Evolutionary conservation across 208 protist species (phyloP).

Genomic region (Trypanosomatidae sp.): DNA sequence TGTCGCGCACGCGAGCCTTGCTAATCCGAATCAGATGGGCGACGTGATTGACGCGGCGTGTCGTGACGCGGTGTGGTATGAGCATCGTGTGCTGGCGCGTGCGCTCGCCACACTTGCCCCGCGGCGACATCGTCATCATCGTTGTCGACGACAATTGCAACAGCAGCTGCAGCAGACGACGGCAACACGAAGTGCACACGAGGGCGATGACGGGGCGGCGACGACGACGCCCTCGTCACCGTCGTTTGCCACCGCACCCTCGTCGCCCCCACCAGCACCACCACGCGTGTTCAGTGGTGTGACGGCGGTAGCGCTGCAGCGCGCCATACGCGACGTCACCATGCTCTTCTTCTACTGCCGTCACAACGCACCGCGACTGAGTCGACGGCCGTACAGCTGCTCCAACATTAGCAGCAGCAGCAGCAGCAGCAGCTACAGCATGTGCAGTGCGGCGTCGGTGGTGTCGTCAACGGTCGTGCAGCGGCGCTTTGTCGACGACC

Average conservation of each 20-base stretch:
- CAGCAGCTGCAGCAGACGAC: not conserved
- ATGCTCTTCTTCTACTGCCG: slow-evolving; percentile 42
- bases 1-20: too few species aligned
- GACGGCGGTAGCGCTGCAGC: slow-evolving; percentile 29
- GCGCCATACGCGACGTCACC: slow-evolving; percentile 73
- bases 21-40: too few species aligned
- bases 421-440: slow-evolving; percentile 14
- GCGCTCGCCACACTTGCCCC: too few species aligned
- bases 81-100: too few species aligned
- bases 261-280: not conserved
- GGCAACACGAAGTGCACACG: not conserved
- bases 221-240: not conserved
- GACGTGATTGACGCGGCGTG: too few species aligned
- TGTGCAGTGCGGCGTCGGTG: too few species aligned
- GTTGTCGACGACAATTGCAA: too few species aligned
- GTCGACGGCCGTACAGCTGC: too few species aligned
- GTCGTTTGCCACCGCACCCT: not conserved
- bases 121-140: too few species aligned
- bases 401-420: slow-evolving; percentile 1
- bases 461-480: too few species aligned
- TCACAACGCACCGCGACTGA: slow-evolving; percentile 23
- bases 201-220: not conserved
- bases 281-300: slow-evolving; percentile 13
- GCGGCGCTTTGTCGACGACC: slow-evolving; percentile 14
- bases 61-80: too few species aligned